Percentiles rank a stretch among this genome's conserved stretches.
Evolutionary conservation across 2,329 filamentous ascomycete species (phyloP).

Genomic region (Hypomyces perniciosus): DNA sequence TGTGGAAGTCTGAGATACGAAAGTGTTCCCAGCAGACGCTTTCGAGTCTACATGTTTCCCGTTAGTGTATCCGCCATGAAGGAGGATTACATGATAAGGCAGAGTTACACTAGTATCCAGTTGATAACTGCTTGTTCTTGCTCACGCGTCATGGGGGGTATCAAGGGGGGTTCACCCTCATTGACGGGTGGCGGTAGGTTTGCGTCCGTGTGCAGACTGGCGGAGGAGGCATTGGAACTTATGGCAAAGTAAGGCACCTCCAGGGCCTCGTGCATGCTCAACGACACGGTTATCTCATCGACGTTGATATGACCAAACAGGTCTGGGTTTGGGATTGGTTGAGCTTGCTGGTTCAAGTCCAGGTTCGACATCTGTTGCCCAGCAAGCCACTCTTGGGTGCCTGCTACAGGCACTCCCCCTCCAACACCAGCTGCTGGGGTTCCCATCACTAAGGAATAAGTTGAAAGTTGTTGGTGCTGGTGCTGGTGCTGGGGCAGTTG

Average conservation of each 20-base stretch:
- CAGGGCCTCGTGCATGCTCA: constrained; percentile 36
- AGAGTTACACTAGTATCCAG: constrained; percentile 46
- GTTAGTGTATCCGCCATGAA: neutral
- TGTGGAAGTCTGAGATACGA: constrained; percentile 34
- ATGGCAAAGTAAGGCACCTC: constrained; percentile 40
- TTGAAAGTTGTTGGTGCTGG: neutral
- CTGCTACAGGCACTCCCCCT: neutral
- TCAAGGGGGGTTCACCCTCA: constrained; percentile 15
- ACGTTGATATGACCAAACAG: constrained; percentile 30
- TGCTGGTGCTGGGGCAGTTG: constrained; percentile 11
- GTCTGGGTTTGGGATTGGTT: constrained; percentile 16
- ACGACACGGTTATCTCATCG: constrained; percentile 34
- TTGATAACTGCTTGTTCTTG: constrained; percentile 45
- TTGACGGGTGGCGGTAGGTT: constrained; percentile 18
- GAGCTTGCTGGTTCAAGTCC: constrained; percentile 6
- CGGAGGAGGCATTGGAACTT: constrained; percentile 21
- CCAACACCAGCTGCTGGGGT: constrained; percentile 1
- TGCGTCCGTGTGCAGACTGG: constrained; percentile 15
- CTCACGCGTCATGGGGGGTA: constrained; percentile 22
- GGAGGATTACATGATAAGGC: neutral
- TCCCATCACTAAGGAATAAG: constrained; percentile 1
- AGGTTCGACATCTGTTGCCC: constrained; percentile 4
- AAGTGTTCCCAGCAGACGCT: constrained; percentile 49
- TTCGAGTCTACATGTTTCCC: constrained; percentile 35
- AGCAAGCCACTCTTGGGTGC: constrained; percentile 5